These are phyloP conservation scores for Jamesozyma hellenica DNA, from an alignment of 805 yeast genomes.

Conservation along the genomic window DNA sequence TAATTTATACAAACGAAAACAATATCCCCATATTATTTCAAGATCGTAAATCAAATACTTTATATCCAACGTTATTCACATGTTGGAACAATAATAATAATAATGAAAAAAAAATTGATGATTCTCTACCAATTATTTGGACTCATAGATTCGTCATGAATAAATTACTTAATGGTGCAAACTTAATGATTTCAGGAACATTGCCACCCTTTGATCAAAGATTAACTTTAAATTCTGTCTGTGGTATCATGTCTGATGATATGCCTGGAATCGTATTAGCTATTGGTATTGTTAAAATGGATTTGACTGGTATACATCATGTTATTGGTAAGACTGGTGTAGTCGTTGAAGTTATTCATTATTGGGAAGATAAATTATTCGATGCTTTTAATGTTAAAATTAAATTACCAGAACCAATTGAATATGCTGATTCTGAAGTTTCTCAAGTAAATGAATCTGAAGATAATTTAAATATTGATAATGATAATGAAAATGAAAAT, in stretches of 20 bases:
- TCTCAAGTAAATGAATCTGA: conserved; percentile 1
- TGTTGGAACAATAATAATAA: conserved; percentile 52
- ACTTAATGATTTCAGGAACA: conserved; percentile 66
- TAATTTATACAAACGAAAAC: conserved; percentile 50
- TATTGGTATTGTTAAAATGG: conserved; percentile 49
- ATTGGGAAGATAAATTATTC: conserved; percentile 54
- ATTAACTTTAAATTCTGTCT: conserved; percentile 45
- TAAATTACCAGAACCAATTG: conserved; percentile 31
- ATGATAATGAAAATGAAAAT: too few species aligned
- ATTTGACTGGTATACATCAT: conserved; percentile 35
- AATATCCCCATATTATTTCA: conserved; percentile 69
- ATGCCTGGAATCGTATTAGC: conserved; percentile 60
- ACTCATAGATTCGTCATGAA: conserved; percentile 69
- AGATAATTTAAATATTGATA: too few species aligned
- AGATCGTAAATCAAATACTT: conserved; percentile 39
- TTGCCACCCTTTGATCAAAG: conserved; percentile 46
- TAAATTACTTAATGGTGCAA: conserved; percentile 63
- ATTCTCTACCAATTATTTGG: conserved; percentile 50
- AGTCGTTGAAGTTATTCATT: conserved; percentile 67
- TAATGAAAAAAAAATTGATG: conserved; percentile 33
- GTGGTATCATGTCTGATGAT: conserved; percentile 57
- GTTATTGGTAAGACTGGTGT: conserved; percentile 65
- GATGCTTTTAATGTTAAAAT: conserved; percentile 39
- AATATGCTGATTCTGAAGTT: conserved; percentile 3
- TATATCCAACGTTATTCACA: conserved; percentile 64